phyloP scores from a whole-genome alignment of 2,329 filamentous ascomycete genomes.

The Aureobasidium sp. region DNA sequence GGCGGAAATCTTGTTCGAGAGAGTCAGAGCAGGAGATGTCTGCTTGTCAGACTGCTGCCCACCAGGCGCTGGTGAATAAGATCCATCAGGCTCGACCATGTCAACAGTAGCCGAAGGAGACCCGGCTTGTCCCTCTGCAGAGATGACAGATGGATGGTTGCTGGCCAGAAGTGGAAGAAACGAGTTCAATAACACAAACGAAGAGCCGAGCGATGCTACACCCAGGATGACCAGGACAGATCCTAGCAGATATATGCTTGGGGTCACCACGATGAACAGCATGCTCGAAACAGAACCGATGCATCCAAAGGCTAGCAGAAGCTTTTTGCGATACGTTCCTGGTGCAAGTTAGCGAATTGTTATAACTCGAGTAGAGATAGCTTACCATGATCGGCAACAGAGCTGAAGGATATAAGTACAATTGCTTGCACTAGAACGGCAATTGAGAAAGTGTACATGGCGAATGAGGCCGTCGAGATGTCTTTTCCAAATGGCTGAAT shows the following conservation, averaged over 20 bases:
- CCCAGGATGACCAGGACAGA: conserved; percentile 73
- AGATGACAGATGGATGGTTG: conserved; percentile 54
- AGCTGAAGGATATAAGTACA: conserved; percentile 87
- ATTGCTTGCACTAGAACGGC: conserved; percentile 80
- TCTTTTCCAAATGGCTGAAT: conserved; percentile 67
- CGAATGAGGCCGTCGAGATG: conserved; percentile 87
- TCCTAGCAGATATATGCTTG: conserved; percentile 67
- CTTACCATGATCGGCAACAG: conserved; percentile 76
- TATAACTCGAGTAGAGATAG: not conserved
- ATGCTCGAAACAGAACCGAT: conserved; percentile 69
- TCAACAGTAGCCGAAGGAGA: not conserved
- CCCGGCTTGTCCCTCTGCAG: not conserved
- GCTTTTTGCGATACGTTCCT: conserved; percentile 65
- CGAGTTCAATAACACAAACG: conserved; percentile 86
- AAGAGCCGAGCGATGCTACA: conserved; percentile 88
- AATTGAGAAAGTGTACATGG: conserved; percentile 89
- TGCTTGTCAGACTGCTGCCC: not conserved
- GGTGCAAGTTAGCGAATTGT: not conserved
- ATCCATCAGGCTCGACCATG: not conserved
- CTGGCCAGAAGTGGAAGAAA: conserved; percentile 82
- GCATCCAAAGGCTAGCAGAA: conserved; percentile 72
- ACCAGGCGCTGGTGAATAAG: not conserved
- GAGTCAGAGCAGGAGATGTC: conserved; percentile 55
- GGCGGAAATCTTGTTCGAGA: conserved; percentile 80
- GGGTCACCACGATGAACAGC: conserved; percentile 67